Percentiles rank a stretch among this genome's conserved stretches.
These are phyloP conservation scores for Boletus barrowsii DNA, from an alignment of 768 basidiomycete species.

Conservation along the genomic window DNA sequence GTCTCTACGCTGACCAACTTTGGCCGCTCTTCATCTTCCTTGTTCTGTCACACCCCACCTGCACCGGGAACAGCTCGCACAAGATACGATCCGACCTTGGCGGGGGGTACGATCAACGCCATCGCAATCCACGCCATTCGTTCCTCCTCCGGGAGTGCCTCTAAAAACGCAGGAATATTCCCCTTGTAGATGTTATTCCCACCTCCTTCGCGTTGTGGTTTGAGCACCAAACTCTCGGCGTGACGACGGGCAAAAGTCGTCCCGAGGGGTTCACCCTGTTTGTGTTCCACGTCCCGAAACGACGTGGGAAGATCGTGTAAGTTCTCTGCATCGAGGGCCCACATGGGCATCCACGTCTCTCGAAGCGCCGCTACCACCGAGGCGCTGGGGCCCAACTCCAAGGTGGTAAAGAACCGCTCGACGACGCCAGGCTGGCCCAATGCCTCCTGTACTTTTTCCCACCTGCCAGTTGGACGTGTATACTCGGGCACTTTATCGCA, in stretches of 20 bases:
- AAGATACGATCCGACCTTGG: constrained; percentile 65
- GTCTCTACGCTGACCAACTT: constrained; percentile 59
- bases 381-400: too few species aligned
- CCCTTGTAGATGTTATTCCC: constrained; percentile 93
- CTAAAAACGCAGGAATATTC: constrained; percentile 76
- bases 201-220: constrained; percentile 97
- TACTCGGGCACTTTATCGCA: constrained; percentile 91
- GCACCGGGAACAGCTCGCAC: constrained; percentile 56
- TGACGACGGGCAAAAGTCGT: constrained; percentile 21
- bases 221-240: constrained; percentile 71
- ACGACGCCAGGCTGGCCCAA: constrained; percentile 71
- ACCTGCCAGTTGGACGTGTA: constrained; percentile 92
- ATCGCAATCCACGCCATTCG: constrained; percentile 93
- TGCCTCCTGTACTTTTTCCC: constrained; percentile 94
- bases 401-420: constrained; percentile 63
- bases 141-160: constrained; percentile 54
- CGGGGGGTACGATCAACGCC: constrained; percentile 84
- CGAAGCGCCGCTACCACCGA: constrained; percentile 48
- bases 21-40: neutral
- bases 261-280: constrained; percentile 18
- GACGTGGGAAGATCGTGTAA: neutral
- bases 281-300: neutral
- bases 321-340: constrained; percentile 53
- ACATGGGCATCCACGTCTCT: constrained; percentile 87
- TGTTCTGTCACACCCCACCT: neutral